Evolutionary conservation across 2,329 filamentous ascomycete genomes (phyloP), one percentile per base, ranked within the genome.

Genomic region (Ascochyta lentis): DNA sequence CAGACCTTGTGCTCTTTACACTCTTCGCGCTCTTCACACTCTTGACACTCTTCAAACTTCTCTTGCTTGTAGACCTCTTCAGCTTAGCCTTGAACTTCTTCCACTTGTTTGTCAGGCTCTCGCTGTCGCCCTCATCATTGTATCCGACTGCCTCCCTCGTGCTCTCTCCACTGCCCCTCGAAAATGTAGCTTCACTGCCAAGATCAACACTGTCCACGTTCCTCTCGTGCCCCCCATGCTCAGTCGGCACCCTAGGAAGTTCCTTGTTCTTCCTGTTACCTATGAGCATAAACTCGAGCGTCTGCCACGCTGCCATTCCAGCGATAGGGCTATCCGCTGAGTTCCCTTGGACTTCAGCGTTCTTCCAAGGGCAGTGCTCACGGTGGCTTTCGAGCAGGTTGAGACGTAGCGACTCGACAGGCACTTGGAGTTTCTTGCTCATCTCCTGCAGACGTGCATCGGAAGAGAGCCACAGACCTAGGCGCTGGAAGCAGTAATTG

Each of bases 381-480:
- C 75, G 74, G 49, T 78, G 76, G 0, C 67, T 62, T 49, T 76
- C 72, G 6, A 76, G 52, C 6, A 76, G 63, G 29, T 77, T 73
- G 37, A 77, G 70, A 1, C 69, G 66, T 1, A 77, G 66, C 3
- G 60, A 60, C 29, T 65, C 64, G 7, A 73, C 58, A 3, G 71
- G 63, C 0, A 72, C 64, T 13, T 66, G 54, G 9, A 75, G 67
- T 27, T 72, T 76, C 44, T 63, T 53, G 58, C 66, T 69, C 67
- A 73, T 75, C 37, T 73, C 68, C 35, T 68, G 65, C n/a, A 74
- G 51, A 7, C 69, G 67, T 6, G 65, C 52, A 35, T 67, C 65
- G 0, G 64, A 63, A 74, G 96, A 98, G 80, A 99, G 89, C 95
- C 95, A 99, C 2, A 99, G 81, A 0, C 95, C 95, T 0, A 98